Evolutionary conservation across 306 rosid species (phyloP).

Genomic region (Cicer cuneatum): DNA sequence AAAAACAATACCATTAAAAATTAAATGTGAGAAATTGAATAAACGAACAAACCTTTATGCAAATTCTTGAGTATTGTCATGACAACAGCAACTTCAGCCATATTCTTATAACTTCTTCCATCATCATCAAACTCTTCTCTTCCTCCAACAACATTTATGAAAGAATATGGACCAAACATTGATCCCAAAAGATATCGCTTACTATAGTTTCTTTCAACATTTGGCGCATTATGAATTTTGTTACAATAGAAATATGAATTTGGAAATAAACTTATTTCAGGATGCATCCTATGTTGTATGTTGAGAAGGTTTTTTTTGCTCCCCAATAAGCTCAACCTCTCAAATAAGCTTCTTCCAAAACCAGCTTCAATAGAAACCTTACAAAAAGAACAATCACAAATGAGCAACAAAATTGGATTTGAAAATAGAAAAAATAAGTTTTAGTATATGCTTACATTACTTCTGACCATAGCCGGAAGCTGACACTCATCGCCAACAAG

Average conservation of each 20-base stretch:
- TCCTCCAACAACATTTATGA: slow-evolving; percentile 63
- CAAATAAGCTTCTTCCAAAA: slow-evolving; percentile 76
- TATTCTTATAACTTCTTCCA: slow-evolving; percentile 64
- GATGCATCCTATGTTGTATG: slow-evolving; percentile 78
- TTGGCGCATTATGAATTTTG: slow-evolving; percentile 57
- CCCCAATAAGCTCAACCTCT: slow-evolving; percentile 54
- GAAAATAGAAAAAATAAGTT: background rate
- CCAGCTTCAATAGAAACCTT: slow-evolving; percentile 64
- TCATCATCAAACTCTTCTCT: slow-evolving; percentile 68
- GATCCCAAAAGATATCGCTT: slow-evolving; percentile 55
- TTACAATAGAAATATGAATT: slow-evolving; percentile 57
- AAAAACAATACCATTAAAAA: background rate
- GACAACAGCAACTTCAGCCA: slow-evolving; percentile 67
- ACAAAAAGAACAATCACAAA: background rate
- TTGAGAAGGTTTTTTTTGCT: slow-evolving; percentile 57
- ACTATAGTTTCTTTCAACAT: slow-evolving; percentile 45
- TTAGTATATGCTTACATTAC: slow-evolving; percentile 53
- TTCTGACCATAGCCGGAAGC: slow-evolving; percentile 60
- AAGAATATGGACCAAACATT: slow-evolving; percentile 74
- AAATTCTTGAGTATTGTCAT: slow-evolving; percentile 52
- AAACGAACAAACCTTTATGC: slow-evolving; percentile 52
- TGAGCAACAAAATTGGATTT: background rate
- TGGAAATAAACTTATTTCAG: slow-evolving; percentile 69
- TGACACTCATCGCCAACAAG: slow-evolving; percentile 81
- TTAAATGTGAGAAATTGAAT: background rate